Base-by-base conservation (phyloP, 176 grass and related monocot species). In the Aegilops sharonensis region DNA sequence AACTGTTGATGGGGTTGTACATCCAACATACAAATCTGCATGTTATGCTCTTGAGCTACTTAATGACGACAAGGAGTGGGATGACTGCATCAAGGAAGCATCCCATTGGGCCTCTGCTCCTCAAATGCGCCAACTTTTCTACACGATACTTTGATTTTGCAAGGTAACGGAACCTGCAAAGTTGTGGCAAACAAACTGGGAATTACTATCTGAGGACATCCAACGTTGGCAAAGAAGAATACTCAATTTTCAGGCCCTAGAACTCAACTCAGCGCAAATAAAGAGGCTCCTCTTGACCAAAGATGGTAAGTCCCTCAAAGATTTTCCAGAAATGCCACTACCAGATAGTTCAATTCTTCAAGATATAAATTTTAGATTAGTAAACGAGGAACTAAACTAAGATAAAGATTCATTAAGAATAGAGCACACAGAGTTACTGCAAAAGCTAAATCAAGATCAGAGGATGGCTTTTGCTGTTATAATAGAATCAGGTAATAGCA, bases 111-210 rank as follows among this genome's bases (percentile, higher is more conserved):
- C 82, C 21, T 75, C 56, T 0, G 54, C 66, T 27, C 62, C 23
- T 59, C 8, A 85, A 21, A 77, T 85, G 83, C 42, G 60, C 3
- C 83, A 85, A 39, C 83, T 85, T 37, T 85, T 85, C 8, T 75
- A 25, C 42, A 85, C 42, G 66, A 77, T 85, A 30, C 13, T 85
- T 10, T 5, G 20, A 36, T 25, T 85, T 1, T 85, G 30, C 37
- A 60, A 85, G 21, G 83, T 85, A 3, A 66, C 4, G 11, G 20
- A 85, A 3, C 40, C 23, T 0, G 27, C 7, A 1, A 77, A 85
- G 8, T 2, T 85, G 3, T 66, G 83, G 60, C 15, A 85, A 52
- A 7, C 60, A 11, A 76, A 24, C 1, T 85, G 60, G 72, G 83
- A 77, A 18, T 13, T 85, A 67, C 83, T 77, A 0, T 77, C 27